Evolutionary conservation across 306 rosid genomes (phyloP).

Genomic region (Glycine tomentella): DNA sequence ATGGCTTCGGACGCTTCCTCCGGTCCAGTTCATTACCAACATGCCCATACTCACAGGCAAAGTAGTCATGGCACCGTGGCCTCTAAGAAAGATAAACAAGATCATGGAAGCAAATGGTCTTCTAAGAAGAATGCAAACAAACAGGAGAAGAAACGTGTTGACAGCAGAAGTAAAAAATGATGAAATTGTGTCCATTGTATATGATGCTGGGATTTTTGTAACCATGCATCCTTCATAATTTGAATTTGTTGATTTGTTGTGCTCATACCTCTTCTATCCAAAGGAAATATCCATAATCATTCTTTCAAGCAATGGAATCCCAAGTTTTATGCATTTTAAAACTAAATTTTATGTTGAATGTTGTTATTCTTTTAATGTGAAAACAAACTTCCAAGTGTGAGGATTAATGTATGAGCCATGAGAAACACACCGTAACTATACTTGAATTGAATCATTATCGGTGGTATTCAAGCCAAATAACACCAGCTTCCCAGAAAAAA

Average conservation of each 20-base stretch:
- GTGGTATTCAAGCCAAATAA: slow-evolving; percentile 2
- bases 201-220: slow-evolving; percentile 49
- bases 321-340: slow-evolving; percentile 12
- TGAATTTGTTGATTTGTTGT: slow-evolving; percentile 44
- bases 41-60: slow-evolving; percentile 21
- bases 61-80: slow-evolving; percentile 41
- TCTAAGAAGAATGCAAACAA: slow-evolving; percentile 59
- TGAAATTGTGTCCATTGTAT: slow-evolving; percentile 36
- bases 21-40: slow-evolving; percentile 58
- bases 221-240: slow-evolving; percentile 43
- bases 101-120: slow-evolving; percentile 57
- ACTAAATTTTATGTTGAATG: slow-evolving; percentile 12
- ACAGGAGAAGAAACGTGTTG: slow-evolving; percentile 68
- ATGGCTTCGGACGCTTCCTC: slow-evolving; percentile 92
- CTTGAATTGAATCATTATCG: background rate
- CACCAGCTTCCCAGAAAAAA: slow-evolving; percentile 5
- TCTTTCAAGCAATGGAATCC: slow-evolving; percentile 43
- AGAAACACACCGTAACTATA: slow-evolving; percentile 2
- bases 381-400: background rate
- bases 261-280: slow-evolving; percentile 34
- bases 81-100: slow-evolving; percentile 58
- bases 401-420: background rate
- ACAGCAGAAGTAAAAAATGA: slow-evolving; percentile 62
- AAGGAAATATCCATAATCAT: slow-evolving; percentile 38
- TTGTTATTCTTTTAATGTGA: background rate